phyloP scores from a whole-genome alignment of 1,284 basidiomycete species.

The Cronartium quercuum region DNA sequence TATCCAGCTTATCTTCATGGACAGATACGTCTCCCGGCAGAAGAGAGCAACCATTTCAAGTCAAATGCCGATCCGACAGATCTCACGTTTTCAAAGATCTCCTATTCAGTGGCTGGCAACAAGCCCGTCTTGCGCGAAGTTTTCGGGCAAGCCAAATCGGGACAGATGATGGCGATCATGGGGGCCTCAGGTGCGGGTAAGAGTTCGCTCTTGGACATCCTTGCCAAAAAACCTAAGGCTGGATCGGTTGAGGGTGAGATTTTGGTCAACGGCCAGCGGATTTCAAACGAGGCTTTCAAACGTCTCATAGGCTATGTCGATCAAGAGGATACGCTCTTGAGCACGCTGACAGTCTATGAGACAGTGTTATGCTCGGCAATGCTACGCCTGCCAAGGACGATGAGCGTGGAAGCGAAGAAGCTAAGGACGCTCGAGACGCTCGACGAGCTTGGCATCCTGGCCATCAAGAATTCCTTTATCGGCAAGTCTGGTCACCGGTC shows the following conservation, averaged over 20 bases:
- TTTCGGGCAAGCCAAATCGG: slow-evolving; percentile 73
- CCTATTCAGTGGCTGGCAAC: slow-evolving; percentile 64
- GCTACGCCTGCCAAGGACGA: slow-evolving; percentile 80
- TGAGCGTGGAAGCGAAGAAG: slow-evolving; percentile 89
- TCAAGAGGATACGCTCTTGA: slow-evolving; percentile 95
- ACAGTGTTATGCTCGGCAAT: slow-evolving; percentile 89
- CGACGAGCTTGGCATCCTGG: slow-evolving; percentile 86
- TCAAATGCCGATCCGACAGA: slow-evolving; percentile 86
- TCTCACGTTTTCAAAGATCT: slow-evolving; percentile 76
- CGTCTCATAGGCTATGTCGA: slow-evolving; percentile 89
- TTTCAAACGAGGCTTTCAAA: slow-evolving; percentile 69
- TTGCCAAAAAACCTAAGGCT: slow-evolving; percentile 79
- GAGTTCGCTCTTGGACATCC: slow-evolving; percentile 89
- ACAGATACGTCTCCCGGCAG: slow-evolving; percentile 70
- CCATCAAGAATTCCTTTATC: slow-evolving; percentile 82
- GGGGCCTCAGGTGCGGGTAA: slow-evolving; percentile 95
- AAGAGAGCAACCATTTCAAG: slow-evolving; percentile 77
- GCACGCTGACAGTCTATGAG: slow-evolving; percentile 94
- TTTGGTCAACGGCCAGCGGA: slow-evolving; percentile 76
- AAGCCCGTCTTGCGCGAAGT: slow-evolving; percentile 71
- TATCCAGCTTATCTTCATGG: slow-evolving; percentile 57
- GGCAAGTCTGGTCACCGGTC: slow-evolving; percentile 75
- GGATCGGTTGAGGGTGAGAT: slow-evolving; percentile 69
- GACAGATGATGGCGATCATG: slow-evolving; percentile 88
- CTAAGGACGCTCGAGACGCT: slow-evolving; percentile 90